phyloP scores from a whole-genome alignment of 169 alveolate species.

The Cryptosporidium ryanae region DNA sequence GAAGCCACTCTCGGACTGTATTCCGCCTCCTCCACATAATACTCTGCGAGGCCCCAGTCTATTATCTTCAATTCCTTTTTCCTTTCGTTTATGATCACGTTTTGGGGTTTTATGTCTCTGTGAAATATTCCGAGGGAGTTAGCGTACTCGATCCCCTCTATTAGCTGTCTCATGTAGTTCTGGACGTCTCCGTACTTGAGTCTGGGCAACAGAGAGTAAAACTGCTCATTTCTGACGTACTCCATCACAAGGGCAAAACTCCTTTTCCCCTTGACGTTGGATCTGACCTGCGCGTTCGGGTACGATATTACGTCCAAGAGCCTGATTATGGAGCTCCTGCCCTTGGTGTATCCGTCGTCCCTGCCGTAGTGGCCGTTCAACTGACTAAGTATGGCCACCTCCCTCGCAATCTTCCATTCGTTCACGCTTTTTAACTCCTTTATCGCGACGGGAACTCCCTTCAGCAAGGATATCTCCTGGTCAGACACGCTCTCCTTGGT shows the following conservation, averaged over 20 bases:
- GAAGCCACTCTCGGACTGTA: conserved; percentile 83
- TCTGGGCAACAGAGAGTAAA: conserved; percentile 45
- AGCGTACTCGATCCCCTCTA: conserved; percentile 33
- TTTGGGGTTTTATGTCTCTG: conserved; percentile 80
- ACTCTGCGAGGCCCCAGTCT: conserved; percentile 82
- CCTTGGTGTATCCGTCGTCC: background rate
- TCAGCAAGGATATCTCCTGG: background rate
- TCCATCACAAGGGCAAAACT: conserved; percentile 40
- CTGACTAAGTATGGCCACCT: conserved; percentile 24
- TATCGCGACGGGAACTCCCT: conserved; percentile 51
- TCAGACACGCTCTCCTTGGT: background rate
- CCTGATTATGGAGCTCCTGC: conserved; percentile 4
- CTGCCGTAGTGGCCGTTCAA: background rate
- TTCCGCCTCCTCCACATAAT: conserved; percentile 9
- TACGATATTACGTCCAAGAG: conserved; percentile 49
- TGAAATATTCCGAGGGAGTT: conserved; percentile 76
- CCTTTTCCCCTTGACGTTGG: background rate
- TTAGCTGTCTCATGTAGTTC: conserved; percentile 52
- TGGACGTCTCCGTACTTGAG: conserved; percentile 11
- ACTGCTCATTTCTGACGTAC: conserved; percentile 27
- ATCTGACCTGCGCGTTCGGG: background rate
- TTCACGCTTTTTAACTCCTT: conserved; percentile 31
- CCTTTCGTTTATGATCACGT: conserved; percentile 74
- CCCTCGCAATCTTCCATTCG: conserved; percentile 52
- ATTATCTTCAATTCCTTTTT: conserved; percentile 76